These are phyloP conservation scores for Aegilops speltoides DNA, from an alignment of 176 grass and related monocot species.

Conservation along the genomic window DNA sequence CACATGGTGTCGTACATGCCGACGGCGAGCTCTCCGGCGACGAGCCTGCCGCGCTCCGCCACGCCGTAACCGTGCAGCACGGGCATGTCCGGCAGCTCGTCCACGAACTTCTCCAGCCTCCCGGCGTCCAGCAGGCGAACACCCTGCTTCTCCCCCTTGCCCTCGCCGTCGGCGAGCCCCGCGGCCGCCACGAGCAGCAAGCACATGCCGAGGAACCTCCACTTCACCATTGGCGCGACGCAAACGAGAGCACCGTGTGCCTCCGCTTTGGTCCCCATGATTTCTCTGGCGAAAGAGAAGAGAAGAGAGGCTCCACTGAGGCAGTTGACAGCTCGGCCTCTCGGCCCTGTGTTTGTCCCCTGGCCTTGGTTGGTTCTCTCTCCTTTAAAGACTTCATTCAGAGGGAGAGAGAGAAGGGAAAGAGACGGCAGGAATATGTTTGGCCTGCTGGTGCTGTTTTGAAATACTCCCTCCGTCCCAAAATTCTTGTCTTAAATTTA, in stretches of 20 bases:
- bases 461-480: too few species aligned
- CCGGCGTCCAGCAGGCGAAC: too few species aligned
- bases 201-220: neutral
- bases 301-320: neutral
- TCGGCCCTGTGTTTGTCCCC: neutral
- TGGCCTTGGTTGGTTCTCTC: neutral
- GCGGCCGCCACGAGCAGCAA: neutral
- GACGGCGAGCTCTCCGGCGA: too few species aligned
- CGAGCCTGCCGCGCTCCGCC: too few species aligned
- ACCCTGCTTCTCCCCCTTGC: too few species aligned
- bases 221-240: constrained; percentile 28
- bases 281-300: neutral
- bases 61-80: too few species aligned
- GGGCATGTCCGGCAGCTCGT: too few species aligned
- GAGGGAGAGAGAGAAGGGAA: neutral
- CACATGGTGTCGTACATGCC: constrained; percentile 83
- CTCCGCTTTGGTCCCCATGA: neutral
- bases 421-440: neutral
- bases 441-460: too few species aligned
- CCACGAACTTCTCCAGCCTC: too few species aligned
- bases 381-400: too few species aligned
- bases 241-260: neutral
- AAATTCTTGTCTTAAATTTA: too few species aligned
- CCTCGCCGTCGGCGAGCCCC: too few species aligned
- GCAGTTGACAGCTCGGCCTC: neutral